Base-by-base conservation (phyloP, 768 basidiomycete genomes). In the Xanthoconium stramineum region DNA sequence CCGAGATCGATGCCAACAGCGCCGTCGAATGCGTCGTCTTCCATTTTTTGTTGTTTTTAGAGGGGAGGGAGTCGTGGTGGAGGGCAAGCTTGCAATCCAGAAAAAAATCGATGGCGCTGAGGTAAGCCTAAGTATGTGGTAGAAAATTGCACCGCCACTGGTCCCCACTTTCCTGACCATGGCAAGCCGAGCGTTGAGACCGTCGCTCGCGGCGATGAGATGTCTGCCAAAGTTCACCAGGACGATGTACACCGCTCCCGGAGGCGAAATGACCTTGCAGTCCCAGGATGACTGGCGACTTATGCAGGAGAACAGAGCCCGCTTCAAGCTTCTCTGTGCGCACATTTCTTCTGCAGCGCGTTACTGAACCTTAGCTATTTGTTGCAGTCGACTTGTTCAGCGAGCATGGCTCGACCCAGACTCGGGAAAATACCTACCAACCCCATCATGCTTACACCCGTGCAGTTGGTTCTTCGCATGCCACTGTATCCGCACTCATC, bases 1-100 rank as follows among this genome's bases (percentile, higher is more conserved):
- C 95, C 94, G 66, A 91, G 86, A 82, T 94, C 94, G 74, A 95
- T 95, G 75, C 95, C 95, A 78, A 98, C 81, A 72, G 95, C 95
- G 73, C 95, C 95, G 71, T 96, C 93, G 77, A 89, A 98, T 50
- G 67, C 55, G 70, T 87, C 74, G 79, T 95, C 93, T 74, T 94
- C 92, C 85, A 90, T 88, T 80, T 82, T 78, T 86, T 46, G 56
- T 54, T 75, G 72, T 49, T 53, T 76, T 73, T 67, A 10, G 37
- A 63, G 17, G 47, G 65, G 60, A 60, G 55, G 62, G 55, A 63
- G 70, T 72, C 65, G 70, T 71, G 74, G 69, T 68, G 72, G 55
- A 66, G 63, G 50, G 62, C 50, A 62, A 24, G 66, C 60, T 36
- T 52, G 33, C 24, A 43, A 48, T n/a, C 12, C 13, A 32, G 29